phyloP scores from a whole-genome alignment of 441 rosid genomes.

The Gossypium trilobum region DNA sequence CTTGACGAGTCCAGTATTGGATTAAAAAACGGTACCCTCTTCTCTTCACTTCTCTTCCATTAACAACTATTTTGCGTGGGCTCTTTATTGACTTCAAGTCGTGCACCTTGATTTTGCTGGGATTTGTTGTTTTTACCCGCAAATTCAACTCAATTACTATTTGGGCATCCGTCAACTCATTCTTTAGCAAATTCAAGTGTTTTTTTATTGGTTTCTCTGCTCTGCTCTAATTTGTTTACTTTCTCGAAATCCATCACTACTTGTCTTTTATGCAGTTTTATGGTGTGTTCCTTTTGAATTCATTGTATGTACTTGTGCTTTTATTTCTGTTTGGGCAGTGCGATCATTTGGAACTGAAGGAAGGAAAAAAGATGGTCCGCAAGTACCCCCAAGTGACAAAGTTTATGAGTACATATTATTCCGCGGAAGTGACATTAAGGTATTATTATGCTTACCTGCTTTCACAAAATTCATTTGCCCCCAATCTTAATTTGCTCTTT shows the following conservation, averaged over 20 bases:
- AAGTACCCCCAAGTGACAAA: slow-evolving; percentile 61
- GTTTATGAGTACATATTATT: slow-evolving; percentile 81
- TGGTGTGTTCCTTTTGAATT: no score
- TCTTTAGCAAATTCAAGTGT: no score
- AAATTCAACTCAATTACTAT: no score
- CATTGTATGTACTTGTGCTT: background rate
- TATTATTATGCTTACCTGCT: slow-evolving; percentile 12
- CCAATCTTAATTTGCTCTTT: background rate
- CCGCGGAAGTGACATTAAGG: slow-evolving; percentile 95
- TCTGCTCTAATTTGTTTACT: no score
- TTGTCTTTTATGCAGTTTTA: no score
- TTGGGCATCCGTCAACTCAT: no score
- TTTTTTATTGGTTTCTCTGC: no score
- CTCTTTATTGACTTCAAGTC: no score
- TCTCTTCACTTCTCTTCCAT: background rate
- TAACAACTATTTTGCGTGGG: no score
- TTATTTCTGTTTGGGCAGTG: slow-evolving; percentile 31
- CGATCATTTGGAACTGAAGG: slow-evolving; percentile 97
- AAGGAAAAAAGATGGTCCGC: slow-evolving; percentile 80
- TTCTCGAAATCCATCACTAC: no score
- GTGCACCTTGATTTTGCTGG: no score
- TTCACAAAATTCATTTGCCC: background rate
- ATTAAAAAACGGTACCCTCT: slow-evolving; percentile 52
- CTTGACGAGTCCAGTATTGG: slow-evolving; percentile 90
- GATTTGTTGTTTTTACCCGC: no score